A percentile compares a stretch with the other conserved stretches of the same genome.
Conservation (phyloP, 108 stramenopile genomes). For the Fistulifera solaris region DNA sequence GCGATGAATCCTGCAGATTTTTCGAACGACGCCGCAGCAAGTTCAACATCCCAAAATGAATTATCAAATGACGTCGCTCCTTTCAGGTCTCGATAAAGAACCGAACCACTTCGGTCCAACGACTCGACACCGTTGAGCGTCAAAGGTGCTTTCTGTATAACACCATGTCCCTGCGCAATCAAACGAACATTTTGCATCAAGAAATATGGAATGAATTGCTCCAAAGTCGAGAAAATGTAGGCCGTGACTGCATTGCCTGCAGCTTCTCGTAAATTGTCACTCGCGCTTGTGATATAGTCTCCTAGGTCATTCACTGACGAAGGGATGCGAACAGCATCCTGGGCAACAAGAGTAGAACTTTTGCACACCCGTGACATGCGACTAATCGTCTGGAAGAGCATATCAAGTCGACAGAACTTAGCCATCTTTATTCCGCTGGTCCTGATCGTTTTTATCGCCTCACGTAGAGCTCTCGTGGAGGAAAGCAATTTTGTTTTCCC, state of each 20-base stretch:
- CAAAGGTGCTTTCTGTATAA: slow-evolving; percentile 43
- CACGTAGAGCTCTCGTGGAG: slow-evolving; percentile 55
- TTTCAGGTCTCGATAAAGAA: slow-evolving; percentile 79
- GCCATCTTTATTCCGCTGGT: slow-evolving; percentile 69
- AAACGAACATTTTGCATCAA: slow-evolving; percentile 76
- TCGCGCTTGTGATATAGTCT: slow-evolving; percentile 71
- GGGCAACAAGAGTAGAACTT: slow-evolving; percentile 70
- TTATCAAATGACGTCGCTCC: slow-evolving; percentile 78
- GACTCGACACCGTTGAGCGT: slow-evolving; percentile 80
- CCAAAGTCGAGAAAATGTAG: slow-evolving; percentile 71
- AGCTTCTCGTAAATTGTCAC: slow-evolving; percentile 74
- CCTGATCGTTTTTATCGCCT: slow-evolving; percentile 73
- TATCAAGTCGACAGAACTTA: slow-evolving; percentile 75
- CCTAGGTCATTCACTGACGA: slow-evolving; percentile 79
- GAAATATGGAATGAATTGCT: slow-evolving; percentile 78
- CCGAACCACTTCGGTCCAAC: slow-evolving; percentile 74
- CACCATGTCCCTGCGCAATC: slow-evolving; percentile 59
- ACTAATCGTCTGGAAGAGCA: slow-evolving; percentile 66
- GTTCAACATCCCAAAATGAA: slow-evolving; percentile 81
- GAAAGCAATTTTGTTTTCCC: slow-evolving; percentile 42
- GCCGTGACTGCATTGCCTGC: slow-evolving; percentile 80
- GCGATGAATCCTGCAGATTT: slow-evolving; percentile 73
- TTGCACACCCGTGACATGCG: slow-evolving; percentile 71
- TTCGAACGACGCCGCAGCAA: slow-evolving; percentile 78
- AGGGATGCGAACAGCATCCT: slow-evolving; percentile 77